A percentile compares a stretch with the other conserved stretches of the same genome.
These are phyloP conservation scores for Colletotrichum agaves DNA, from an alignment of 2,329 filamentous ascomycete species.

Conservation along the genomic window DNA sequence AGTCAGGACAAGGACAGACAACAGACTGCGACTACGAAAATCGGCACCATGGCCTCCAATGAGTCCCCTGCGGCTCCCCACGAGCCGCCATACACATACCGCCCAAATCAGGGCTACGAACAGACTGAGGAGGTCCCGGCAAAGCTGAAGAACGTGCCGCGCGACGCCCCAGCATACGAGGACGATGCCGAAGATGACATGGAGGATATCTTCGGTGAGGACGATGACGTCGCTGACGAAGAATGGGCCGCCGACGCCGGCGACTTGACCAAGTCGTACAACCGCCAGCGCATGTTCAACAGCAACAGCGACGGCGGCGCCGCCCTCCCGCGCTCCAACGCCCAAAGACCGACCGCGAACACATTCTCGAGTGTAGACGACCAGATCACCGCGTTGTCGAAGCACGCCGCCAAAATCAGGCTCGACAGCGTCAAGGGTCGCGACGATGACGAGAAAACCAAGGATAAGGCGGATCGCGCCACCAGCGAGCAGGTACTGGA, in stretches of 20 bases:
- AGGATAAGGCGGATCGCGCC: slow-evolving; percentile 92
- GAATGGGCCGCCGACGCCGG: slow-evolving; percentile 66
- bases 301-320: slow-evolving; percentile 50
- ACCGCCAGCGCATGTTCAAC: slow-evolving; percentile 79
- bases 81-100: slow-evolving; percentile 57
- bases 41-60: slow-evolving; percentile 24
- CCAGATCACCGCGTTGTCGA: slow-evolving; percentile 84
- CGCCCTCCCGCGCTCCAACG: slow-evolving; percentile 76
- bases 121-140: slow-evolving; percentile 44
- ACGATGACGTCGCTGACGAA: slow-evolving; percentile 69
- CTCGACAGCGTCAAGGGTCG: slow-evolving; percentile 71
- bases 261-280: slow-evolving; percentile 88
- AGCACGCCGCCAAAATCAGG: slow-evolving; percentile 86
- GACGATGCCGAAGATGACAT: slow-evolving; percentile 48
- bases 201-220: slow-evolving; percentile 61
- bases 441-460: slow-evolving; percentile 63
- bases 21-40: background rate
- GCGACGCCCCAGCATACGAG: slow-evolving; percentile 10
- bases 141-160: slow-evolving; percentile 26
- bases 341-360: slow-evolving; percentile 83
- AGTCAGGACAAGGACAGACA: background rate
- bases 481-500: slow-evolving; percentile 96
- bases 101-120: slow-evolving; percentile 56
- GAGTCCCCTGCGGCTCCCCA: slow-evolving; percentile 54
- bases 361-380: slow-evolving; percentile 85